Evolutionary conservation across 2,329 filamentous ascomycete genomes (phyloP).

Genomic region (Epichloe sp.): DNA sequence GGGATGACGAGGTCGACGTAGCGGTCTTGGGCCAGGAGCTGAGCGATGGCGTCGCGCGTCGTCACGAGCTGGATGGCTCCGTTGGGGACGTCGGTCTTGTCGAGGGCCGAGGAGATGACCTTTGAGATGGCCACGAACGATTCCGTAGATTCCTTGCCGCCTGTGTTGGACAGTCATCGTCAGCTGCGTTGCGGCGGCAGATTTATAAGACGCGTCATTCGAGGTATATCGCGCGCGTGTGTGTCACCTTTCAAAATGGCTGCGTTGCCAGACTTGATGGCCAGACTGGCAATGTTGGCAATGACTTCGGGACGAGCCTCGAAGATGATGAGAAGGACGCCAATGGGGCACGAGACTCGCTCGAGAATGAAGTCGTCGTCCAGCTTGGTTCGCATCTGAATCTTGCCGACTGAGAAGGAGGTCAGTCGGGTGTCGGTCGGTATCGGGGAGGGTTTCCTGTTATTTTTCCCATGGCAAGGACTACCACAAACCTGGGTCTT

Average conservation of each 20-base stretch:
- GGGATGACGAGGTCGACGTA: slow-evolving; percentile 94
- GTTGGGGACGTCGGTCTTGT: slow-evolving; percentile 62
- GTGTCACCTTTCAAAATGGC: slow-evolving; percentile 75
- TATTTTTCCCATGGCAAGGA: neutral
- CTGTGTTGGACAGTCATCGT: slow-evolving; percentile 20
- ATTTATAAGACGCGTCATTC: no score
- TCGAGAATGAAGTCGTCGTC: slow-evolving; percentile 80
- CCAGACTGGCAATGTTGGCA: slow-evolving; percentile 89
- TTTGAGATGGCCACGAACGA: slow-evolving; percentile 87
- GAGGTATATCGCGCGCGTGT: no score
- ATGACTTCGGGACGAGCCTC: slow-evolving; percentile 97
- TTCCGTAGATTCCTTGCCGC: slow-evolving; percentile 87
- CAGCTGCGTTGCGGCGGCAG: no score
- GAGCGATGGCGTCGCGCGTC: slow-evolving; percentile 78
- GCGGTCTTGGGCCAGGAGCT: slow-evolving; percentile 72
- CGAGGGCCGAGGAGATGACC: slow-evolving; percentile 69
- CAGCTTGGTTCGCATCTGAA: slow-evolving; percentile 70
- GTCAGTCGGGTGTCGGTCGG: no score
- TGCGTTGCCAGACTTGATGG: slow-evolving; percentile 94
- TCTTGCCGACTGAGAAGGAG: slow-evolving; percentile 53
- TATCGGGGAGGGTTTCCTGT: no score
- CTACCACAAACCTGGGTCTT: slow-evolving; percentile 64
- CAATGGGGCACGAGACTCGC: slow-evolving; percentile 85
- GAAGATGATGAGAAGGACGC: slow-evolving; percentile 96
- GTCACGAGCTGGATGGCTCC: slow-evolving; percentile 87